Base-by-base conservation (phyloP, 1,139 yeast species). In the Lodderomyces parapsilosis region DNA sequence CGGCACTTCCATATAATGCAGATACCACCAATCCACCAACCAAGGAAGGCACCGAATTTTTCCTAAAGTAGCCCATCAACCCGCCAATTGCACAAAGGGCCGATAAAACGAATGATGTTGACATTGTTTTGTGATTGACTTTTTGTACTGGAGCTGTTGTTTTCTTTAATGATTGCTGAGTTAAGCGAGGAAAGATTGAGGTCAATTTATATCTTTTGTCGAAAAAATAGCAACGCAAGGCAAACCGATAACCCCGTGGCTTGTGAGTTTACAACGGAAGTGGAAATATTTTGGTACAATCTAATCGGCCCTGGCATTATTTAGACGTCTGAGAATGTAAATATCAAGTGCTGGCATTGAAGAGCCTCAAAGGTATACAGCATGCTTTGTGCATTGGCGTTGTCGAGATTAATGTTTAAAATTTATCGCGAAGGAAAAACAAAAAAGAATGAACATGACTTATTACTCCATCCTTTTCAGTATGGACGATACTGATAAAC, bases 41-140 rank as follows among this genome's bases (percentile, higher is more conserved):
- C 44, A 90, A 72, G 0, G 96, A 88, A 18, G 96, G 95, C 30
- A 83, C 56, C 2, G 96, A 87, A 14, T 83, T 78, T 57, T 85
- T 85, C 52, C 86, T 84, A 47, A 74, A 59, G 62, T 69, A 86
- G 35, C 94, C 95, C 64, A 82, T 77, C 36, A 79, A 51, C 38
- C 95, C 95, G 43, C 95, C 95, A 47, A 78, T 65, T 48, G 86
- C 76, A 57, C 88, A 76, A 48, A 86, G 74, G n/a, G 83, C 88
- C 27, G 91, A 80, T 56, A 86, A 73, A 20, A 93, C 81, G 55
- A 72, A 81, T 43, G 90, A 80, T 47, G 93, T n/a, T n/a, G n/a
- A n/a, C n/a, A n/a, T n/a, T n/a, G n/a, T n/a, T n/a, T n/a, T n/a
- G n/a, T n/a, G n/a, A n/a, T n/a, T n/a, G n/a, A n/a, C n/a, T n/a